Percentiles rank a stretch among this genome's conserved stretches.
Conservation (phyloP, 2,329 filamentous ascomycete species). For the Knufia fluminis region DNA sequence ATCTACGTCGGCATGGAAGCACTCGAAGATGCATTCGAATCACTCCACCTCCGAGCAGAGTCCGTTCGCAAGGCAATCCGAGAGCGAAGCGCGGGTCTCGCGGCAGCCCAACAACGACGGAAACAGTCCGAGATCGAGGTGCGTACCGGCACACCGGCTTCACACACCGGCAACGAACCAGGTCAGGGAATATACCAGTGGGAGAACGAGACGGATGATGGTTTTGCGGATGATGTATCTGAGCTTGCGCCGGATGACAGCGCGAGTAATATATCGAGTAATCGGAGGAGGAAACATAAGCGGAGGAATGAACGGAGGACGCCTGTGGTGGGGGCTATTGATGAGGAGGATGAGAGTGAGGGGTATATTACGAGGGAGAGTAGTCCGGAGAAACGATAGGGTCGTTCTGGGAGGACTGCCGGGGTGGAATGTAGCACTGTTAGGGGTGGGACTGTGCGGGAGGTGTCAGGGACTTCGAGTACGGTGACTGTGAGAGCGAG, state of each 20-base stretch:
- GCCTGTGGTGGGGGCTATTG: slow-evolving; percentile 33
- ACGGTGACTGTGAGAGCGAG: no score
- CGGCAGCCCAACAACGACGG: slow-evolving; percentile 37
- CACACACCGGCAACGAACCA: slow-evolving; percentile 22
- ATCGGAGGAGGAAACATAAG: slow-evolving; percentile 35
- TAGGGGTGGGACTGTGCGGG: no score
- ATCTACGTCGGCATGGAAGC: slow-evolving; percentile 92
- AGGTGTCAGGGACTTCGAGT: no score
- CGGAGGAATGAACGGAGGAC: slow-evolving; percentile 41
- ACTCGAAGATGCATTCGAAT: slow-evolving; percentile 88
- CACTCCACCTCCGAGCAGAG: slow-evolving; percentile 78
- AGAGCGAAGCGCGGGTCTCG: slow-evolving; percentile 70
- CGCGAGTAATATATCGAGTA: slow-evolving; percentile 42
- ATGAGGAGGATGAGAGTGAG: slow-evolving; percentile 39
- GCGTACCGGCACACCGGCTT: slow-evolving; percentile 35
- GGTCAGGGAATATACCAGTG: slow-evolving; percentile 19
- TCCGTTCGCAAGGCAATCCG: slow-evolving; percentile 67
- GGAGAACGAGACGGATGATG: slow-evolving; percentile 37
- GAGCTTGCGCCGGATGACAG: slow-evolving; percentile 40
- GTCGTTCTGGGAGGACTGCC: not conserved
- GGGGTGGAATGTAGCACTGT: no score
- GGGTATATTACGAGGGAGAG: slow-evolving; percentile 17
- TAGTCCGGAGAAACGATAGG: slow-evolving; percentile 20
- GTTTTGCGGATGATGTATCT: slow-evolving; percentile 34
- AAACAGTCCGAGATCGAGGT: slow-evolving; percentile 33